A percentile compares a stretch with the other conserved stretches of the same genome.
Conservation (phyloP, 495 filamentous ascomycete species). For the Daldinia grandis region DNA sequence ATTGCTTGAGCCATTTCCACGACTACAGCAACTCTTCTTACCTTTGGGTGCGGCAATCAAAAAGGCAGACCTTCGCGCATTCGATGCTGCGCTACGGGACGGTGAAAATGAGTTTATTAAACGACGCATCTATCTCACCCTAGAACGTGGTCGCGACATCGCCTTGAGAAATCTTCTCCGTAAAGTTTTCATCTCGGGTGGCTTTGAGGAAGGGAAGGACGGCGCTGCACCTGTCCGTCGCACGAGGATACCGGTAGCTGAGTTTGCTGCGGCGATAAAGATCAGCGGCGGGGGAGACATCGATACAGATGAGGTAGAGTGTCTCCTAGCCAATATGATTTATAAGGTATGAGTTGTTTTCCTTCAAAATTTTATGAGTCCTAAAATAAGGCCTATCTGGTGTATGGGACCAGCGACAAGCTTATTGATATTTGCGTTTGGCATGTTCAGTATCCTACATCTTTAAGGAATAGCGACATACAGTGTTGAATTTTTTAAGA, state of each 20-base stretch:
- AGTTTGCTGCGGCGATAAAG: conserved; percentile 72
- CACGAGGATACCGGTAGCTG: conserved; percentile 79
- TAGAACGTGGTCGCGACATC: conserved; percentile 91
- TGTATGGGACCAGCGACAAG: background rate
- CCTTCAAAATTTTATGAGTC: background rate
- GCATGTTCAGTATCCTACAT: background rate
- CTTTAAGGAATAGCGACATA: background rate
- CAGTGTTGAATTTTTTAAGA: background rate
- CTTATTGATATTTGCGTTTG: background rate
- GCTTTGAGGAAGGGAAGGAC: conserved; percentile 77
- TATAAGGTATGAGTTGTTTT: conserved; percentile 76
- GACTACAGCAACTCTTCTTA: conserved; percentile 78
- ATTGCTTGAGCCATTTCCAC: conserved; percentile 78
- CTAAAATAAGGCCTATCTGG: background rate
- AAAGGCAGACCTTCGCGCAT: conserved; percentile 79
- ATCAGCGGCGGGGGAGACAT: conserved; percentile 68
- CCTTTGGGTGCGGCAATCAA: conserved; percentile 81
- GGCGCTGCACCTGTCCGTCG: conserved; percentile 66
- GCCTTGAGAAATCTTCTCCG: conserved; percentile 87
- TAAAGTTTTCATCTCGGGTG: conserved; percentile 85
- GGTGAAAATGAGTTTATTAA: conserved; percentile 90
- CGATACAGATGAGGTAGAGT: conserved; percentile 94
- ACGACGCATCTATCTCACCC: conserved; percentile 92
- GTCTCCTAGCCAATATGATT: conserved; percentile 90
- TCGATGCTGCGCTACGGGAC: conserved; percentile 81